phyloP scores from a whole-genome alignment of 2,329 filamentous ascomycete genomes.

The Trichoderma breve region DNA sequence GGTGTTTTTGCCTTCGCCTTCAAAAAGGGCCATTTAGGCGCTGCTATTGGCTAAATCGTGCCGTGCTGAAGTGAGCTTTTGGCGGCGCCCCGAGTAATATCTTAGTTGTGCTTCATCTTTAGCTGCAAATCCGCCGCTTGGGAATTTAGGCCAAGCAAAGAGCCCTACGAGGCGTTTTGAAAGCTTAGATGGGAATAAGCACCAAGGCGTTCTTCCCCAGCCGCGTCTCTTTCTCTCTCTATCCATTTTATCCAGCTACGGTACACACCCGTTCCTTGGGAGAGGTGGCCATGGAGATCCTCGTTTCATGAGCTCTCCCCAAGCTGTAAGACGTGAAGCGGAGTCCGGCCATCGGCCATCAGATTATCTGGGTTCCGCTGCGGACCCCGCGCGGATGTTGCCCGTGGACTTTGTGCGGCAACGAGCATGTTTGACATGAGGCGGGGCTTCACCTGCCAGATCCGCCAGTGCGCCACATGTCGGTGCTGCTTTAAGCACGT shows the following conservation, averaged over 20 bases:
- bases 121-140: not conserved
- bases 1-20: not conserved
- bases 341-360: not conserved
- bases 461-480: constrained; percentile 1
- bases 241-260: not conserved
- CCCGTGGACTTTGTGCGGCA: not conserved
- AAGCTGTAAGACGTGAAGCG: not conserved
- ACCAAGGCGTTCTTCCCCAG: not conserved
- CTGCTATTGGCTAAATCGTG: not conserved
- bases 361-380: not conserved
- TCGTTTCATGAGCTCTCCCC: not conserved
- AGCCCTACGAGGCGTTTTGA: constrained; percentile 11
- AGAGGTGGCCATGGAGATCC: not conserved
- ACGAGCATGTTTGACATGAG: not conserved
- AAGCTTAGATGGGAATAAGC: constrained; percentile 1
- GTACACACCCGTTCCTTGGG: not conserved
- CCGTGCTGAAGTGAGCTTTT: not conserved
- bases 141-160: not conserved
- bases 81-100: not conserved
- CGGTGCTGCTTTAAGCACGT: not conserved
- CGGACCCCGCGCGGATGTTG: not conserved
- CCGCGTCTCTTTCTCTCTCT: not conserved
- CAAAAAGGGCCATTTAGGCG: not conserved
- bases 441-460: not conserved
- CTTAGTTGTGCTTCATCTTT: not conserved